phyloP scores from a whole-genome alignment of 306 rosid species.

The Mucuna pruriens region DNA sequence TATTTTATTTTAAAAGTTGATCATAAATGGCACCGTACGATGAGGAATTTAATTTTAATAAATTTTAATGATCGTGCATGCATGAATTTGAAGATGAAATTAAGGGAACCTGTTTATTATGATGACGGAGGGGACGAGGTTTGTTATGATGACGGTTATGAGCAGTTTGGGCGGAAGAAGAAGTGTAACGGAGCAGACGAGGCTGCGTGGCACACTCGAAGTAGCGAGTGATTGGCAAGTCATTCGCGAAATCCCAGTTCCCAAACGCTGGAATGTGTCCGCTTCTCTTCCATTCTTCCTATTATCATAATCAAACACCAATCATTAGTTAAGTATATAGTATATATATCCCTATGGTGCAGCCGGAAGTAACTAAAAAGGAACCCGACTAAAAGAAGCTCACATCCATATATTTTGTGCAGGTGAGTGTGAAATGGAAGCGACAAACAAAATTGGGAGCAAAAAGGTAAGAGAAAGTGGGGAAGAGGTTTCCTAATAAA shows the following conservation, averaged over 20 bases:
- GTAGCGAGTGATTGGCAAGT: slow-evolving; percentile 81
- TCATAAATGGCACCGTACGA: no score
- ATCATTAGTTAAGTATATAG: neutral
- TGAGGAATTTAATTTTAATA: no score
- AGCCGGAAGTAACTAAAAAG: neutral
- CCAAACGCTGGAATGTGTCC: slow-evolving; percentile 82
- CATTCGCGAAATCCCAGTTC: slow-evolving; percentile 77
- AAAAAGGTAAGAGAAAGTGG: slow-evolving; percentile 1
- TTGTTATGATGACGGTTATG: slow-evolving; percentile 16
- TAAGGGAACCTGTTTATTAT: slow-evolving; percentile 54
- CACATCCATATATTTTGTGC: slow-evolving; percentile 42
- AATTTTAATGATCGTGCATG: neutral
- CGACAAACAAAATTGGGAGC: neutral
- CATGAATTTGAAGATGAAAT: neutral
- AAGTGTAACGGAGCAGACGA: slow-evolving; percentile 65
- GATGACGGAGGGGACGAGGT: slow-evolving; percentile 25
- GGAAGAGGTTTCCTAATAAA: slow-evolving; percentile 5
- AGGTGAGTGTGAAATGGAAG: neutral
- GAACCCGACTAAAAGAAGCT: neutral
- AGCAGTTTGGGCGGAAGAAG: slow-evolving; percentile 51
- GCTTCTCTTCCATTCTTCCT: slow-evolving; percentile 60
- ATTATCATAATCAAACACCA: neutral
- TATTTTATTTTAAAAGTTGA: no score
- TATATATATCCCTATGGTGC: neutral
- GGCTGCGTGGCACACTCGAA: slow-evolving; percentile 78